Percentiles rank a stretch among this genome's conserved stretches.
These are phyloP conservation scores for Pseudogymnoascus sp. DNA, from an alignment of 2,329 filamentous ascomycete genomes.

Conservation along the genomic window DNA sequence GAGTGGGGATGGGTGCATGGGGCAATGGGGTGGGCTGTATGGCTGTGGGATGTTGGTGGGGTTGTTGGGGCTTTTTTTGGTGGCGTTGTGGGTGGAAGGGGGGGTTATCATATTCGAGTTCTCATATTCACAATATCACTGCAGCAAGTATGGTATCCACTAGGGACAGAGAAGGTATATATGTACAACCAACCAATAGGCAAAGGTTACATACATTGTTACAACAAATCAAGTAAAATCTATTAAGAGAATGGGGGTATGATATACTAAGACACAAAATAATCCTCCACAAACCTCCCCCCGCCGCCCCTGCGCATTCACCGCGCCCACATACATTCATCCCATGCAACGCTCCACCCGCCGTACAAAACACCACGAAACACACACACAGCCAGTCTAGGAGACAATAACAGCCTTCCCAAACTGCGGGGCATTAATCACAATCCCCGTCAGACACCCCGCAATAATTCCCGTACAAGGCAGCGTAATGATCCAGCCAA, in stretches of 20 bases:
- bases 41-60: no score
- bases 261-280: neutral
- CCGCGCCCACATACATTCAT: neutral
- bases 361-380: neutral
- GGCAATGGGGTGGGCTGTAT: neutral
- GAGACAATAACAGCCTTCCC: neutral
- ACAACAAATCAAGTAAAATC: neutral
- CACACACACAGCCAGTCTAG: neutral
- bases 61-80: no score
- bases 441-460: conserved; percentile 53
- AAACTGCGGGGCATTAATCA: conserved; percentile 53
- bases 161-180: neutral
- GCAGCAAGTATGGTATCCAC: neutral
- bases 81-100: no score
- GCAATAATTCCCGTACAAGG: conserved; percentile 49
- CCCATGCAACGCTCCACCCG: no score
- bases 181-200: no score
- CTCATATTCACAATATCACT: no score
- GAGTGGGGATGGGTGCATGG: neutral
- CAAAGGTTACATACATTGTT: no score
- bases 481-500: conserved; percentile 54
- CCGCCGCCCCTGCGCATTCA: neutral
- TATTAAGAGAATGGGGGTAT: neutral
- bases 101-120: no score
- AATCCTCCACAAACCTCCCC: neutral